Evolutionary conservation across 352 stramenopile genomes (phyloP), one percentile per base, ranked within the genome.

Genomic region (Pythium apleroticum): DNA sequence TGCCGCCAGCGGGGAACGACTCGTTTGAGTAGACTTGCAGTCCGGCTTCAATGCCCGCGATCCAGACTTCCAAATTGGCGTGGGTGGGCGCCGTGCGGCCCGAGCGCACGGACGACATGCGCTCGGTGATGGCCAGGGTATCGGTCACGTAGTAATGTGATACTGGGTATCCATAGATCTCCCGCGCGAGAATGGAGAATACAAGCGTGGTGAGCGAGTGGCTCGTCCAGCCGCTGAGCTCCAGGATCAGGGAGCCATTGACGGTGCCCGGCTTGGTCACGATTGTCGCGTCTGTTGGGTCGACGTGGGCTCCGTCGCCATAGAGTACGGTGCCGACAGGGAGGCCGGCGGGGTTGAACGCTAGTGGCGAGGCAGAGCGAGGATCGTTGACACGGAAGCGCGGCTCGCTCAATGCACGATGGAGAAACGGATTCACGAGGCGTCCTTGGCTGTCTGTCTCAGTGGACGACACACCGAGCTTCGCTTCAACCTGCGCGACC

Each of bases 41-140:
- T 11, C n/a, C 31, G 4, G 52, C 46, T 22, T 85, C 69, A 1
- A 74, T 78, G 8, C 68, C 76, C 0, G 69, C 60, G 0, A 70
- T 57, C 81, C 80, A 89, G 0, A 85, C 75, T 31, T 90, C 84
- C 19, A 78, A 20, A 31, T 90, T 91, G 10, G 81, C 1, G 45
- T 93, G 81, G 8, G 71, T 80, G 17, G 80, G 84, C 0, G 72
- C 85, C 20, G 76, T 88, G 0, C 69, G 14, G 4, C 79, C 80
- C 1, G 66, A 58, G 10, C 49, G 50, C 0, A 60, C 72, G 0
- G 65, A 73, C 9, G 76, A 75, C 71, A 80, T 81, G 45, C 74
- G 71, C 56, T 80, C n/a, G 1, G 54, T 65, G 14, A 73, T 20
- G n/a, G 17, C 30, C 15, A 52, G 1, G 17, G 59, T 68, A 43